These are phyloP conservation scores for Colletotrichum tanaceti DNA, from an alignment of 2,329 filamentous ascomycete genomes.

Conservation along the genomic window DNA sequence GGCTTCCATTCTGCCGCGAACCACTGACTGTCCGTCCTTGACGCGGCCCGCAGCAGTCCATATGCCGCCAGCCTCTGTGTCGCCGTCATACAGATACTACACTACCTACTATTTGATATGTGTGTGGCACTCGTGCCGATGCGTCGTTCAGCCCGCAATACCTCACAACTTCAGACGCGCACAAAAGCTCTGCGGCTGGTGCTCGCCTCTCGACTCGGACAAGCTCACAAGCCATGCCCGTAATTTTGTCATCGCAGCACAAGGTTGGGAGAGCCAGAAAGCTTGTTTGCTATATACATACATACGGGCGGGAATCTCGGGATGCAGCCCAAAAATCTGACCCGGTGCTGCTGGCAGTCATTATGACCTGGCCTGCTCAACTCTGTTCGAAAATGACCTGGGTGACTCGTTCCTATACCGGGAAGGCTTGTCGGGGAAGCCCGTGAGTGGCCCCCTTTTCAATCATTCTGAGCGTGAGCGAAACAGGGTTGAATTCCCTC, in stretches of 20 bases:
- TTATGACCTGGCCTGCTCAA: slow-evolving; percentile 1
- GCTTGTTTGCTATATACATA: slow-evolving; percentile 31
- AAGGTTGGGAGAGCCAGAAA: slow-evolving; percentile 21
- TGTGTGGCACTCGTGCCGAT: slow-evolving; percentile 29
- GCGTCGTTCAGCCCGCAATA: slow-evolving; percentile 23
- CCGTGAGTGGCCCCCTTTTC: background rate
- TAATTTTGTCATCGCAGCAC: slow-evolving; percentile 5
- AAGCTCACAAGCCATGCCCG: too few relatives aligned
- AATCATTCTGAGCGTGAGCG: background rate
- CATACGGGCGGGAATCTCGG: slow-evolving; percentile 2
- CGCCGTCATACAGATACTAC: background rate
- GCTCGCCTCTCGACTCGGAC: slow-evolving; percentile 9
- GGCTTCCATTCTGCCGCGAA: slow-evolving; percentile 21
- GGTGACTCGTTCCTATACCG: slow-evolving; percentile 3
- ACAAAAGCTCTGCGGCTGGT: slow-evolving; percentile 4
- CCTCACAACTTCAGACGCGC: slow-evolving; percentile 4
- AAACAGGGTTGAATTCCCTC: background rate
- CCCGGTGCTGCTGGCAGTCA: background rate
- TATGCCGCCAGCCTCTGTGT: slow-evolving; percentile 8
- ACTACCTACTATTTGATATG: slow-evolving; percentile 18
- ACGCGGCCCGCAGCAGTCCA: slow-evolving; percentile 16
- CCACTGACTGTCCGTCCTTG: background rate
- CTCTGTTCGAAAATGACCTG: background rate
- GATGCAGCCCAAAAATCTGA: background rate
- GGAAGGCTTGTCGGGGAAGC: background rate